Evolutionary conservation across 2,329 filamentous ascomycete genomes (phyloP), one percentile per base, ranked within the genome.

Genomic region (Onygena corvina): DNA sequence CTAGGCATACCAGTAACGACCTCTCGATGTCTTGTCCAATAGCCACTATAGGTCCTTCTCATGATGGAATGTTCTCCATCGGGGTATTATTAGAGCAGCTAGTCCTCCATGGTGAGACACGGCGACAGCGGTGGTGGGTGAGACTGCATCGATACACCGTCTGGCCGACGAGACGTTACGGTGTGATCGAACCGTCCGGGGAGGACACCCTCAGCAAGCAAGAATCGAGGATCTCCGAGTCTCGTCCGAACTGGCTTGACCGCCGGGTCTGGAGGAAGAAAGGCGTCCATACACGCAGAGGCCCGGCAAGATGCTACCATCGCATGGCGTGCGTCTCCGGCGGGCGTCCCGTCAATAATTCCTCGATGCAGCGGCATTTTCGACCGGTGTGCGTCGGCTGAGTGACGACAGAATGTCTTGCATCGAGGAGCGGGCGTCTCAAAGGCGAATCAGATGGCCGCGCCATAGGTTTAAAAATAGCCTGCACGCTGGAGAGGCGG

Each of bases 381-480:
- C 4, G 42, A 14, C 27, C n/a, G n/a, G n/a, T 33, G 27, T 14
- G 3, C 14, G 16, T 14, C 14, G 30, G 14, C 2, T 46, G 25
- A 27, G 16, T 46, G 42, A 46, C 42, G 25, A 33, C 42, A 46
- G 20, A 21, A 46, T 46, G 42, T 46, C 42, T 46, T 46, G 42
- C 30, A 46, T 46, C 27, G 27, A 21, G 20, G 29, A 16, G 42
- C 33, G 42, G 42, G 42, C 27, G 42, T 46, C 42, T 46, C 25
- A 46, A 46, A 46, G 25, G 33, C 42, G 42, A 46, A 46, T 46
- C 42, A 46, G 42, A 46, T 18, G 42, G 25, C 23, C 11, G 27
- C 27, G n/a, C 27, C n/a, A 16, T 8, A 9, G n/a, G 5, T 46
- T 23, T 46, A 46, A 46, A 46, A 46, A 46, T 46, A 46, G 42